Evolutionary conservation across 768 basidiomycete species (phyloP).

Genomic region (Asterophora parasitica): DNA sequence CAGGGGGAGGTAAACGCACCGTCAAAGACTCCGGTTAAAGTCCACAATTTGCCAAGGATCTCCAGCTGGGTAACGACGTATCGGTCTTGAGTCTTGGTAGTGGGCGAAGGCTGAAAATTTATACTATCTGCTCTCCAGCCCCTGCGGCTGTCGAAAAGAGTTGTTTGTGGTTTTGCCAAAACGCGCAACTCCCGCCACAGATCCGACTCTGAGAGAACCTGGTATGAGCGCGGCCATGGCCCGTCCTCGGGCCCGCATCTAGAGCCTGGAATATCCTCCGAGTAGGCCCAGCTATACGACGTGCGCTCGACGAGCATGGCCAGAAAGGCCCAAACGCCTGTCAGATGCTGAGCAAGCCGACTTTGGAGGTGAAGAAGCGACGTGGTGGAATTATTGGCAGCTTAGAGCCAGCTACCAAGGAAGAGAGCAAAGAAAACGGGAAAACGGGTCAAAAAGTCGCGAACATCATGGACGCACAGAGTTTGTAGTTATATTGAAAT

Average conservation of each 20-base stretch:
- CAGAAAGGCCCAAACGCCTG: conserved; percentile 20
- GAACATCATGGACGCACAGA: conserved; percentile 12
- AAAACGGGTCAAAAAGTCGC: conserved; percentile 11
- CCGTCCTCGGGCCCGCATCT: conserved; percentile 61
- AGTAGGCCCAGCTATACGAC: conserved; percentile 41
- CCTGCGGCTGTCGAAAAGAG: conserved; percentile 28
- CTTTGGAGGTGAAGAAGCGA: conserved; percentile 8
- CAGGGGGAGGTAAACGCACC: conserved; percentile 35
- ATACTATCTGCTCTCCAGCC: conserved; percentile 49
- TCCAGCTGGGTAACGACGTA: conserved; percentile 55
- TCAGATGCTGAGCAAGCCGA: conserved; percentile 12
- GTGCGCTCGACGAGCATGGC: conserved; percentile 36
- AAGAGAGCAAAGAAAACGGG: conserved; percentile 1
- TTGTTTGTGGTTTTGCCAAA: conserved; percentile 48
- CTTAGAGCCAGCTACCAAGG: background rate
- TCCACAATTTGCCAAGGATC: conserved; percentile 53
- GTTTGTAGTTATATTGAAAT: conserved; percentile 8
- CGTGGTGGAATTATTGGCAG: conserved; percentile 10
- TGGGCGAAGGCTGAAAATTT: conserved; percentile 63
- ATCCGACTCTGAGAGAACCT: conserved; percentile 43
- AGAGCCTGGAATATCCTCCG: conserved; percentile 59
- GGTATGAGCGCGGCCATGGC: conserved; percentile 59
- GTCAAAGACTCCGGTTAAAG: conserved; percentile 68
- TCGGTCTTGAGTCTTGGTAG: conserved; percentile 56
- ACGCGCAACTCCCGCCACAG: conserved; percentile 49